Base-by-base conservation (phyloP, 345 rosid species). In the Noccaea bulbosa region DNA sequence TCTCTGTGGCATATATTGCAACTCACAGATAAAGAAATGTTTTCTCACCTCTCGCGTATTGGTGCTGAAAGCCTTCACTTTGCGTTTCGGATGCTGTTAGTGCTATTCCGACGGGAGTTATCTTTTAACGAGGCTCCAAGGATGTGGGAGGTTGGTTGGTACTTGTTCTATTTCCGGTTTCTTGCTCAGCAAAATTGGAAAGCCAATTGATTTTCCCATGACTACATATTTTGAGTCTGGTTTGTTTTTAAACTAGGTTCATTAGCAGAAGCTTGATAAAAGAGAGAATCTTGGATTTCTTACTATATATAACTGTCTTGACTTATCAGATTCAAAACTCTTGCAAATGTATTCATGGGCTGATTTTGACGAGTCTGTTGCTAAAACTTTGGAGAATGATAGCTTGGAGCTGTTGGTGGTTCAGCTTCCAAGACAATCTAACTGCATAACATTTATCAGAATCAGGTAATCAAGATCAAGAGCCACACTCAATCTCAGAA, bases 101-200 rank as follows among this genome's bases (percentile, higher is more conserved):
- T 89, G 68, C 84, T 87, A 65, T 89, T 87, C 58, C 90, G 90
- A 8, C 86, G 88, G 11, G 96, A 87, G 73, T 72, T 89, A 50
- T 75, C 92, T 67, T 89, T 89, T 48, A 41, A 60, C 49, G 90
- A 89, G 70, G 84, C 87, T 75, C 90, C 87, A 71, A 69, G 62
- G 34, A 87, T 89, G 96, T 89, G 96, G 96, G 96, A 89, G 92
- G 92, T 89, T 63, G 92, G 92, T 89, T 63, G 17, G 86, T 81
- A 10, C 4, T 12, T 44, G 11, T 32, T 45, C n/a, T 44, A 39
- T 24, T 60, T 20, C 65, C 22, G 16, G 48, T 39, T 24, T 16
- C 49, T 24, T 11, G 7, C 4, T 61, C 1, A n/a, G n/a, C 38
- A 22, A 44, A 38, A 38, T 16, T 11, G 34, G 63, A 37, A 20